Percentiles rank a stretch among this genome's conserved stretches.
Evolutionary conservation across 805 yeast species (phyloP).

Genomic region (Saturnispora silvae): DNA sequence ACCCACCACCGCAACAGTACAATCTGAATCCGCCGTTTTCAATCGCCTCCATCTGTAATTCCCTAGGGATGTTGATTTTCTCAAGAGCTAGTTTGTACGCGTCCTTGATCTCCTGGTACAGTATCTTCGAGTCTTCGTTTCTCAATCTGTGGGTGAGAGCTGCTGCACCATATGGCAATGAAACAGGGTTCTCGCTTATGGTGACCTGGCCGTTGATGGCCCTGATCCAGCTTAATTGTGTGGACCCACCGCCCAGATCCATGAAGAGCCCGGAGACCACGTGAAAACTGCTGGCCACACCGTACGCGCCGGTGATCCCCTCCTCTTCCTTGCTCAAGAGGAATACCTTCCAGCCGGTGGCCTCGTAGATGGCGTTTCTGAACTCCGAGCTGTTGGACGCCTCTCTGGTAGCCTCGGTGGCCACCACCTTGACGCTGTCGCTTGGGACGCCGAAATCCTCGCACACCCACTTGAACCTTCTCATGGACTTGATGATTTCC

Average conservation of each 20-base stretch:
- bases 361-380: conserved; percentile 41
- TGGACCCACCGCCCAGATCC: conserved; percentile 66
- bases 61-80: conserved; percentile 41
- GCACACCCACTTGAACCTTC: conserved; percentile 58
- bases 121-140: conserved; percentile 36
- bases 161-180: conserved; percentile 68
- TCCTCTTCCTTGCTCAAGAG: conserved; percentile 53
- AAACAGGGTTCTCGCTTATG: conserved; percentile 47
- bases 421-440: conserved; percentile 53
- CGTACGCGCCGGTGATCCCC: conserved; percentile 57
- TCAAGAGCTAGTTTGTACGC: conserved; percentile 42
- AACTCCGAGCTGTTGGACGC: conserved; percentile 56
- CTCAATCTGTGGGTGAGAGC: conserved; percentile 47
- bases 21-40: conserved; percentile 50
- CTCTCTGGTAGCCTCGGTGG: conserved; percentile 66
- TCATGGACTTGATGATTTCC: conserved; percentile 54
- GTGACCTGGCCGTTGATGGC: conserved; percentile 44
- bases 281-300: conserved; percentile 65
- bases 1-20: conserved; percentile 66
- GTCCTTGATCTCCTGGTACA: conserved; percentile 43
- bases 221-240: conserved; percentile 61
- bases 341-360: conserved; percentile 58
- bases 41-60: conserved; percentile 39
- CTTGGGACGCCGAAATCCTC: conserved; percentile 61
- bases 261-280: conserved; percentile 56